phyloP scores from a whole-genome alignment of 2,329 filamentous ascomycete genomes.

The Chaetomium sp. region DNA sequence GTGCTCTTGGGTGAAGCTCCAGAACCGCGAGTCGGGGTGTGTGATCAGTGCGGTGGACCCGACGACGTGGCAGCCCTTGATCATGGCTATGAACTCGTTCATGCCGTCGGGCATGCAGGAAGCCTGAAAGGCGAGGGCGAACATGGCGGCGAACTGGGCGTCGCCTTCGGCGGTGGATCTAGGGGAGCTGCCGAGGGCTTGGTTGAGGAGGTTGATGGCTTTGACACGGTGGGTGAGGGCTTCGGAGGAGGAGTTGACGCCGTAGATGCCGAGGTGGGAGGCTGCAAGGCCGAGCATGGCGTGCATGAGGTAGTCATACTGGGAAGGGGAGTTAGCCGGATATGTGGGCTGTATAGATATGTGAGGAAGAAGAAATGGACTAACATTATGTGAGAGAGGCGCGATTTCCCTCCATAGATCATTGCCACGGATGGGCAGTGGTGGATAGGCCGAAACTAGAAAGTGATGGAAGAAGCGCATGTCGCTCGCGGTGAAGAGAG shows the following conservation, averaged over 20 bases:
- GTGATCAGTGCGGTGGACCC: slow-evolving; percentile 7
- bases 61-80: slow-evolving; percentile 31
- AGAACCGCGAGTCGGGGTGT: slow-evolving; percentile 19
- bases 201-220: slow-evolving; percentile 33
- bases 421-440: slow-evolving; percentile 33
- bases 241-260: slow-evolving; percentile 20
- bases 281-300: slow-evolving; percentile 37
- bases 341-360: not conserved
- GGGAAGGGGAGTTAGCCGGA: not conserved
- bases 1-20: slow-evolving; percentile 16
- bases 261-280: slow-evolving; percentile 31
- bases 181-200: slow-evolving; percentile 26
- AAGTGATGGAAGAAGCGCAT: slow-evolving; percentile 50
- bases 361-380: slow-evolving; percentile 1
- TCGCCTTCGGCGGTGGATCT: slow-evolving; percentile 29
- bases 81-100: slow-evolving; percentile 34
- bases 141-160: slow-evolving; percentile 32
- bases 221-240: slow-evolving; percentile 33
- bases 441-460: slow-evolving; percentile 38
- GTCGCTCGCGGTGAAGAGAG: slow-evolving; percentile 36
- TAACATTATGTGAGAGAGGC: slow-evolving; percentile 32
- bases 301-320: slow-evolving; percentile 38
- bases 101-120: slow-evolving; percentile 36
- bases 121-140: slow-evolving; percentile 34
- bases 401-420: slow-evolving; percentile 33